Evolutionary conservation across 441 rosid genomes (phyloP).

Genomic region (Arabidopsis hybrid): DNA sequence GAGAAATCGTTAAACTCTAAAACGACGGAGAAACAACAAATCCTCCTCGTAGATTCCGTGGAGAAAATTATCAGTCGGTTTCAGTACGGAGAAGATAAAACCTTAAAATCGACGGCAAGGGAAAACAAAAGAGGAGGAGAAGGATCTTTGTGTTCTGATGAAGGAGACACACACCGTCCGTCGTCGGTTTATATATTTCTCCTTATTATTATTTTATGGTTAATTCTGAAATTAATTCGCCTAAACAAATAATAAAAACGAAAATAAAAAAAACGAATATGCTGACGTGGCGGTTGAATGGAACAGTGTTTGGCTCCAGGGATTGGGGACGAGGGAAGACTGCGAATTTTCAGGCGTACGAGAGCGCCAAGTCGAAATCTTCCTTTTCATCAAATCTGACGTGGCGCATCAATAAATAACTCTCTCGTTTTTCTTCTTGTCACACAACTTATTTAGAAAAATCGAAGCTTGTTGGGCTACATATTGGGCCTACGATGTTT

Average conservation of each 20-base stretch:
- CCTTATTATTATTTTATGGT: neutral
- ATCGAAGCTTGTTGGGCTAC: conserved; percentile 24
- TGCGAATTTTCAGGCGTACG: conserved; percentile 30
- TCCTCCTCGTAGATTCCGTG: neutral
- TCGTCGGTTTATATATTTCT: conserved; percentile 37
- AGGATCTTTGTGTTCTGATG: conserved; percentile 40
- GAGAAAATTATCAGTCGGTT: neutral
- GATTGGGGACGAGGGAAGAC: conserved; percentile 51
- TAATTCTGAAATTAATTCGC: conserved; percentile 18
- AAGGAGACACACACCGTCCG: conserved; percentile 40
- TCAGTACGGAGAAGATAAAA: conserved; percentile 8
- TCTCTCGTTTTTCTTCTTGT: neutral
- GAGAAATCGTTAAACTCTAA: neutral
- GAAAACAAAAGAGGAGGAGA: conserved; percentile 35
- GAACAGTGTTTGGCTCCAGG: conserved; percentile 59
- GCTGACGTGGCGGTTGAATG: conserved; percentile 38
- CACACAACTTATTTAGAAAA: neutral
- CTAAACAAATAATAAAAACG: neutral
- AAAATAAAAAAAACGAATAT: neutral
- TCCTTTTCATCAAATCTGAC: conserved; percentile 13
- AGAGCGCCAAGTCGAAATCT: conserved; percentile 53
- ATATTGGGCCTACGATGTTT: conserved; percentile 9
- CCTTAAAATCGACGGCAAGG: conserved; percentile 38
- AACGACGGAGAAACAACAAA: conserved; percentile 18
- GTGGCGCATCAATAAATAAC: conserved; percentile 20